Evolutionary conservation across 805 yeast species (phyloP), one percentile per base, ranked within the genome.

Genomic region (Saccharomycopsis vini): DNA sequence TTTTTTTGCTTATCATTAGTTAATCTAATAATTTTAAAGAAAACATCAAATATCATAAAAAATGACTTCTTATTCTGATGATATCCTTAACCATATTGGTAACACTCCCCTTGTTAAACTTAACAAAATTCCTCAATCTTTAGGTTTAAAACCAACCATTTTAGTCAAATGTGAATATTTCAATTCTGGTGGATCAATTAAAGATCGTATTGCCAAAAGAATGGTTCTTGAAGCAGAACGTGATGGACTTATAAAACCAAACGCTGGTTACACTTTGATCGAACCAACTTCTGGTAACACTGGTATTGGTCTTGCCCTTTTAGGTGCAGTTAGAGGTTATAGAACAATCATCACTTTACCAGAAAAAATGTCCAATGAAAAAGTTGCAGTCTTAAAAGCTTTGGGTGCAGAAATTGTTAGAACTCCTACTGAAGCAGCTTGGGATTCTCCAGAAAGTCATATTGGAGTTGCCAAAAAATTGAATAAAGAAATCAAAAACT

Each of bases 241-340:
- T 52, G 65, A 69, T 13, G 95, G 95, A 41, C 64, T 75, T 51
- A 81, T 85, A 56, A 82, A 79, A 62, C 94, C 94, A n/a, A n/a
- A n/a, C n/a, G n/a, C n/a, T n/a, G 90, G 90, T 3, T 73, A 77
- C 58, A 84, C 94, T 28, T 65, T 85, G 57, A 85, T 86, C 53
- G 95, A 85, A 64, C 95, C 95, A 44, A 86, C 95, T 9, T 81
- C 90, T 9, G 95, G 95, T 57, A 85, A 85, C 66, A 85, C 95
- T 36, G 95, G 95, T 63, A 86, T 85, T 57, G 95, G 95, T 47
- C 70, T 85, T 53, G 95, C 95, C 10, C 69, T 85, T 22, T 77
- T 83, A 16, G 95, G 92, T 55, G 95, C 95, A 34, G 85, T 86
- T 35, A 79, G 75, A 58, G 95, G 95, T 40, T 85, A 85, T 66